Base-by-base conservation (phyloP, 306 rosid genomes). In the Castanea sativa region DNA sequence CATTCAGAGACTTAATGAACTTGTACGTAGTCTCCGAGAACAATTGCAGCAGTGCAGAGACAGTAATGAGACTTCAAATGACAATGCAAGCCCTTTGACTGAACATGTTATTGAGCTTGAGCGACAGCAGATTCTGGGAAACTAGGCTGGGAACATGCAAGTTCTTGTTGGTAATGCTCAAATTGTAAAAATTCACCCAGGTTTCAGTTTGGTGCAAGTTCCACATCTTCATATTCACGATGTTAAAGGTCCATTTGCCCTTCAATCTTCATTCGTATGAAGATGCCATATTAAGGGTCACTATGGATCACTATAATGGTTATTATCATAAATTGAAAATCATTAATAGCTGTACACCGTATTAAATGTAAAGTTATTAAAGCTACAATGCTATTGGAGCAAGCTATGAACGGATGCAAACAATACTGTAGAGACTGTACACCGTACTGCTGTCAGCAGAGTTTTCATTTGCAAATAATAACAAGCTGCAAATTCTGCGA, bases 1-100 rank as follows among this genome's bases (percentile, higher is more conserved):
- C 86, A 91, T 91, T 73, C 87, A 85, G 74, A 85, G 91, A 77
- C 87, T 93, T 10, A 90, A 91, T 73, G 93, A 87, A 76, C 86
- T 90, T 72, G 95, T 91, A 53, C 89, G 87, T 53, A 86, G 87
- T 82, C 98, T 93, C 69, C 90, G 81, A 74, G 86, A 82, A 73
- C 91, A 90, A 78, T 84, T 94, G 86, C 88, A 79, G 64, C 91
- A 67, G 74, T 90, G 98, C 69, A 86, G 89, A 84, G 77, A 81
- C 75, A 80, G 78, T 76, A 87, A 84, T 49, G 84, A 75, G 84
- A 84, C 90, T 10, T 53, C 55, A 81, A 90, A 90, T 56, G 75
- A 79, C 73, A 86, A 89, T 25, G 80, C 45, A 77, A 81, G 80
- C 71, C 88, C 88, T 73, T 73, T 82, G 49, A 75, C 87, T 61